Evolutionary conservation across 768 basidiomycete genomes (phyloP), one percentile per base, ranked within the genome.

Genomic region (Termitomyces bulborhizus): DNA sequence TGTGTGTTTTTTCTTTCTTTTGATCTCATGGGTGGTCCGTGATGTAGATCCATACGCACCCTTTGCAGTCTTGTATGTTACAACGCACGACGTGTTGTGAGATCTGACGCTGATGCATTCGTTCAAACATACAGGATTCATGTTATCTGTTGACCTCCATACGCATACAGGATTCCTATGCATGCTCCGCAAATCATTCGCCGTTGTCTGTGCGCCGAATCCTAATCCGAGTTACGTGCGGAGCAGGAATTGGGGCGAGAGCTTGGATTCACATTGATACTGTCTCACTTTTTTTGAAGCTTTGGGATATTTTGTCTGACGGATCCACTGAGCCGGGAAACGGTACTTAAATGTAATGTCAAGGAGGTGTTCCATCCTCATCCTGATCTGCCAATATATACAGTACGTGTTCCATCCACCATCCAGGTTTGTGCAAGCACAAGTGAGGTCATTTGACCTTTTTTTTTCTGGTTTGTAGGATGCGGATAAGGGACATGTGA

Each of bases 131-230:
- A n/a, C 56, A 87, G 85, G 85, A 68, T 97, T 97, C 73, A 93
- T 96, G 89, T 94, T 92, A 6, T 95, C 93, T 6, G 86, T 95
- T 15, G 93, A 96, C 67, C 69, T 97, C 21, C 93, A 97, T 62
- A 95, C 93, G 3, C 93, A 95, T 68, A 84, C 89, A 1, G 86
- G 82, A 7, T 97, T 94, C 71, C 93, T 95, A 62, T 69, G 82
- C 36, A 93, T 93, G 86, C 78, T 97, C 3, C 89, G 88, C 0
- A 93, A 97, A 65, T 93, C 90, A 0, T 90, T 96, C 66, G 93
- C 93, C 0, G 89, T 96, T 37, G 93, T 97, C 15, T 94, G 91
- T 63, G 90, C 93, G 3, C 93, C 93, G 0, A 82, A 80, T 46
- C 85, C 82, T 1, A 83, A 76, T 18, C 93, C 92, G 0, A 85